Percentiles rank a stretch among this genome's conserved stretches.
Conservation (phyloP, 2,329 filamentous ascomycete genomes). For the Colletotrichum lindemuthianum region DNA sequence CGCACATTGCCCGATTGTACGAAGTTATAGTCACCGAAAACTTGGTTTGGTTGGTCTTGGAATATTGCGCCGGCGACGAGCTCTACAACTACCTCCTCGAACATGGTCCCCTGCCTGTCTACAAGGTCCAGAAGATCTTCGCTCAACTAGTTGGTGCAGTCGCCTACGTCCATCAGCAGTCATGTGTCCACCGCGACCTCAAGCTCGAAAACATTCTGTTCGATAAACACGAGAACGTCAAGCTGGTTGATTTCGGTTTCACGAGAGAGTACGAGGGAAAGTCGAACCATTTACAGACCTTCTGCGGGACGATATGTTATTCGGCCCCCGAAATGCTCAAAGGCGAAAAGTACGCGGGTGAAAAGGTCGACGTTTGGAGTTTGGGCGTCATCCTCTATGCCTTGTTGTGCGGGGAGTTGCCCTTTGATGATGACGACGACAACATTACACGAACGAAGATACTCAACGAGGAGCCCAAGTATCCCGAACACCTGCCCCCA, state of each 20-base stretch:
- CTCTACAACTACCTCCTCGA: slow-evolving; percentile 94
- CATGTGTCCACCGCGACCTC: slow-evolving; percentile 94
- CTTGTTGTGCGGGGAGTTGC: slow-evolving; percentile 83
- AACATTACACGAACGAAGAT: slow-evolving; percentile 86
- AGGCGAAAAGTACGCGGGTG: slow-evolving; percentile 96
- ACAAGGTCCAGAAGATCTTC: slow-evolving; percentile 95
- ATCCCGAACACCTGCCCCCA: slow-evolving; percentile 80
- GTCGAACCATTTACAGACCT: slow-evolving; percentile 93
- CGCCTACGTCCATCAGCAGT: slow-evolving; percentile 92
- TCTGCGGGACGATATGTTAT: slow-evolving; percentile 97
- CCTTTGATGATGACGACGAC: slow-evolving; percentile 97
- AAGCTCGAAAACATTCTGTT: slow-evolving; percentile 97
- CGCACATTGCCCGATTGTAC: slow-evolving; percentile 95
- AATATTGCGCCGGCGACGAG: slow-evolving; percentile 97
- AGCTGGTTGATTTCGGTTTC: slow-evolving; percentile 97
- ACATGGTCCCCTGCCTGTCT: slow-evolving; percentile 82
- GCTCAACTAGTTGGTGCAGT: slow-evolving; percentile 95
- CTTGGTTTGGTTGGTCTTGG: slow-evolving; percentile 94
- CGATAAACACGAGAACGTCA: slow-evolving; percentile 97
- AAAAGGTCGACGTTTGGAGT: slow-evolving; percentile 98
- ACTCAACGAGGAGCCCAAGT: slow-evolving; percentile 84
- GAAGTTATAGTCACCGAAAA: slow-evolving; percentile 97
- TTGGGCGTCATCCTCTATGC: slow-evolving; percentile 87
- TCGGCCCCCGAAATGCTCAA: slow-evolving; percentile 98
- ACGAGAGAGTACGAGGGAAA: slow-evolving; percentile 97